Conservation (phyloP, 225 moss, liverwort and hornwort genomes). For the Pleurozium schreberi region DNA sequence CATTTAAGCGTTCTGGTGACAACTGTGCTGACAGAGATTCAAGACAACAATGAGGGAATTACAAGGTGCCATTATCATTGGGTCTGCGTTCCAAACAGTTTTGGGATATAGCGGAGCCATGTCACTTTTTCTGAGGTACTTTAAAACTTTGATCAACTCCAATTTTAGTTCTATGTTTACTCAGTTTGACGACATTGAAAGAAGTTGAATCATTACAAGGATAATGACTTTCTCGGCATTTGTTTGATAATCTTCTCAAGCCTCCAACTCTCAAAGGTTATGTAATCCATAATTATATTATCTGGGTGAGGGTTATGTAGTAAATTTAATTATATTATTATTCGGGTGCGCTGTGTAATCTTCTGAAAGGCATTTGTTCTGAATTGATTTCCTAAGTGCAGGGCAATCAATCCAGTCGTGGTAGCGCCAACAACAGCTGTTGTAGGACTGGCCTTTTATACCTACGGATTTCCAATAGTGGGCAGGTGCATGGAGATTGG, state of each 20-base stretch:
- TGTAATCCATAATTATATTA: not conserved
- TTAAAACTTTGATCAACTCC: not conserved
- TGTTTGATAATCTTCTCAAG: not conserved
- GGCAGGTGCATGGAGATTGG: constrained; percentile 89
- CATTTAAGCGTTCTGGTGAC: not conserved
- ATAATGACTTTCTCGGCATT: not conserved
- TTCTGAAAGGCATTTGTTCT: not conserved
- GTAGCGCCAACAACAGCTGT: constrained; percentile 83
- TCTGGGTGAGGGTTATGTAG: too few species aligned
- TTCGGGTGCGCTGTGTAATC: not conserved
- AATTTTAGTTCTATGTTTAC: not conserved
- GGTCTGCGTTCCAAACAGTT: constrained; percentile 57
- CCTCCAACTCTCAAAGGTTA: not conserved
- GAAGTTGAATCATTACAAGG: not conserved
- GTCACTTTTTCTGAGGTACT: constrained; percentile 65
- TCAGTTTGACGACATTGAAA: not conserved
- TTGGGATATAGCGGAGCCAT: constrained; percentile 82
- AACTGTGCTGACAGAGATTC: constrained; percentile 47
- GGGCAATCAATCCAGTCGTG: constrained; percentile 79
- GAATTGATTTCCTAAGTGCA: constrained; percentile 12
- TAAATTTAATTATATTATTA: too few species aligned
- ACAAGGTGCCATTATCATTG: constrained; percentile 81
- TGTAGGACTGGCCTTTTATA: constrained; percentile 72
- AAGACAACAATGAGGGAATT: constrained; percentile 78
- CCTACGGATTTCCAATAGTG: constrained; percentile 75